phyloP scores from a whole-genome alignment of 805 yeast genomes.

The Cyberlindnera suaveolens region DNA sequence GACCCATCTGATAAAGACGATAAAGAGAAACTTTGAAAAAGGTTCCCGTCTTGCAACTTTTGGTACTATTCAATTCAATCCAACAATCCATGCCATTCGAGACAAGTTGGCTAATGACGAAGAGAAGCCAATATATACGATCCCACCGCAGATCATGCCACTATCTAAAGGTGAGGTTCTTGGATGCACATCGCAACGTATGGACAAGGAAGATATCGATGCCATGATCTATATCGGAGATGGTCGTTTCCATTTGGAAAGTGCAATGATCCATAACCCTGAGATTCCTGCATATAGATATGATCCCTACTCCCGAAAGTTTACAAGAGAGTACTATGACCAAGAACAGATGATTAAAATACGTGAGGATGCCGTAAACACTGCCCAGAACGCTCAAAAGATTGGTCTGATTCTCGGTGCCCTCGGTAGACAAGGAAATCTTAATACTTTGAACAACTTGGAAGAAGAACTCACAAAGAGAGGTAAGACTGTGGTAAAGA shows the following conservation, averaged over 20 bases:
- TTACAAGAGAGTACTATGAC: constrained; percentile 84
- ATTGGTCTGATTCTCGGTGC: constrained; percentile 90
- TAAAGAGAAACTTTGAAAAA: constrained; percentile 57
- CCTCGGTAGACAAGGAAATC: constrained; percentile 90
- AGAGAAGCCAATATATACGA: constrained; percentile 45
- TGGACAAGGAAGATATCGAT: constrained; percentile 56
- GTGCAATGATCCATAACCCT: constrained; percentile 97
- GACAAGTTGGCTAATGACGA: constrained; percentile 48
- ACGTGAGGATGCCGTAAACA: constrained; percentile 64
- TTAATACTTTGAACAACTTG: constrained; percentile 63
- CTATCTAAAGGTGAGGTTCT: constrained; percentile 92
- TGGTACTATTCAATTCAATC: constrained; percentile 96
- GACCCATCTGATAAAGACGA: constrained; percentile 69
- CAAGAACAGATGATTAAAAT: constrained; percentile 75
- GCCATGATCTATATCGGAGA: constrained; percentile 93
- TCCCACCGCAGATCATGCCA: constrained; percentile 90
- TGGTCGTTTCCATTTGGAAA: constrained; percentile 91
- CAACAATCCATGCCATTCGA: constrained; percentile 77
- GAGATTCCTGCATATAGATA: constrained; percentile 86
- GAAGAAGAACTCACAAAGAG: constrained; percentile 44
- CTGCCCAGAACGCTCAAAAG: constrained; percentile 53
- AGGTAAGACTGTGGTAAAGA: constrained; percentile 70
- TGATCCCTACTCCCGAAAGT: constrained; percentile 90
- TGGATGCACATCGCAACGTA: constrained; percentile 89
- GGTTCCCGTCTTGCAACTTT: constrained; percentile 75